These are phyloP conservation scores for Syzygium syzygioides DNA, from an alignment of 441 rosid genomes.

Conservation along the genomic window DNA sequence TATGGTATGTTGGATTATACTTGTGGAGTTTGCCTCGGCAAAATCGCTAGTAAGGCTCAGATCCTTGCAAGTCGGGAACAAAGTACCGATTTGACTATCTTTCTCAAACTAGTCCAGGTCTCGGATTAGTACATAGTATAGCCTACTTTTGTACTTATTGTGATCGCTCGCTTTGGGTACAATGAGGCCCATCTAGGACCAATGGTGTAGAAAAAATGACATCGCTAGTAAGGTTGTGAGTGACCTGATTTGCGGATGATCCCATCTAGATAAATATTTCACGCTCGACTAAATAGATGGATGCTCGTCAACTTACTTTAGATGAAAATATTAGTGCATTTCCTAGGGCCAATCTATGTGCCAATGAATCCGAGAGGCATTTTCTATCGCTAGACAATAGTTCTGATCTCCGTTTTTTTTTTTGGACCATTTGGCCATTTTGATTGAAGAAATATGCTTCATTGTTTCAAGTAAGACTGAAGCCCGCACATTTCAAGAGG, in stretches of 20 bases:
- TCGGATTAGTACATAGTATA: too few relatives aligned
- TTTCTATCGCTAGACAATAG: neutral
- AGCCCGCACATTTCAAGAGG: neutral
- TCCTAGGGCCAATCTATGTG: neutral
- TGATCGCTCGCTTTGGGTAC: too few relatives aligned
- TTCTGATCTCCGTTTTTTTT: neutral
- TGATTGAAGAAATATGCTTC: neutral
- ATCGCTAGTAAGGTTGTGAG: neutral
- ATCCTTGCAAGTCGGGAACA: too few relatives aligned
- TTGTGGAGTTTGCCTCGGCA: neutral
- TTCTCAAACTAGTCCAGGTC: too few relatives aligned
- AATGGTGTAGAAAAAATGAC: too few relatives aligned
- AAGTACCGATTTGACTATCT: too few relatives aligned
- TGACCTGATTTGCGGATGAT: accelerated
- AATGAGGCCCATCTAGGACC: too few relatives aligned
- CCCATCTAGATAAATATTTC: neutral
- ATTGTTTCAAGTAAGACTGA: neutral
- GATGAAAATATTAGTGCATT: neutral
- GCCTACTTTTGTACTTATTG: too few relatives aligned
- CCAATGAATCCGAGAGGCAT: neutral
- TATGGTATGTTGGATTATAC: neutral
- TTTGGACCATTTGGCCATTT: neutral
- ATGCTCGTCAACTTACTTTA: neutral
- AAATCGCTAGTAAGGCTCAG: too few relatives aligned
- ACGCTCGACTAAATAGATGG: accelerated